Evolutionary conservation across 176 grass and related monocot genomes (phyloP).

Genomic region (Cenchrus purpureus): DNA sequence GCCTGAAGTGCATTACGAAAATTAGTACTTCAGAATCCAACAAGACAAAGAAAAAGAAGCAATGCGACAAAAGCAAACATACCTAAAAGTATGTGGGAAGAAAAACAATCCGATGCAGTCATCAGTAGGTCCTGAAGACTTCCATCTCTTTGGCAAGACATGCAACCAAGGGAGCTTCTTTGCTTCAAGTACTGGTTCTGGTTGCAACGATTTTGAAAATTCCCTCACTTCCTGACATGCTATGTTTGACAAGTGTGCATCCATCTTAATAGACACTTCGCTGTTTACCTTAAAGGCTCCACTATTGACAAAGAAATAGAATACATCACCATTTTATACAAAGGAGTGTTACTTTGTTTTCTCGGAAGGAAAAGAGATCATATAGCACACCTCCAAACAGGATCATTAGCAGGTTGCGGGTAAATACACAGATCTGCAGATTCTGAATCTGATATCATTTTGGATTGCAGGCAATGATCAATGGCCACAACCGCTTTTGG

Average conservation of each 20-base stretch:
- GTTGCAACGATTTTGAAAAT: slow-evolving; percentile 43
- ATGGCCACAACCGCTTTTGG: not conserved
- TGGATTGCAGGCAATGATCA: not conserved
- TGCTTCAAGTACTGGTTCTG: slow-evolving; percentile 43
- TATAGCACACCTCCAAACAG: slow-evolving; percentile 47
- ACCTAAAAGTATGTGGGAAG: slow-evolving; percentile 60
- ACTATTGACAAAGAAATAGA: slow-evolving; percentile 48
- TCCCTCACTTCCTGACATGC: slow-evolving; percentile 55
- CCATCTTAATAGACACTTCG: slow-evolving; percentile 38
- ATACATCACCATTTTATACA: slow-evolving; percentile 26
- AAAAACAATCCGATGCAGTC: slow-evolving; percentile 76
- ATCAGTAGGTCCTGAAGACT: slow-evolving; percentile 53
- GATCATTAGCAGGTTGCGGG: slow-evolving; percentile 22
- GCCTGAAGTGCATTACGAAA: slow-evolving; percentile 27
- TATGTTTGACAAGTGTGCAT: slow-evolving; percentile 62
- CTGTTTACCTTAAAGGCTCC: slow-evolving; percentile 58
- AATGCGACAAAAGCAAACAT: not conserved
- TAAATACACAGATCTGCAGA: slow-evolving; percentile 8
- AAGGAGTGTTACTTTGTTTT: slow-evolving; percentile 18
- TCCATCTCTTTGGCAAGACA: slow-evolving; percentile 63
- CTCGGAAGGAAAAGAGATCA: not conserved
- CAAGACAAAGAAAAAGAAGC: slow-evolving; percentile 33
- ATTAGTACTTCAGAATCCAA: slow-evolving; percentile 15
- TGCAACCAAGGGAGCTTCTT: slow-evolving; percentile 52
- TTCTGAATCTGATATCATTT: not conserved